Base-by-base conservation (phyloP, 768 basidiomycete genomes). In the Austroboletus eburneus region DNA sequence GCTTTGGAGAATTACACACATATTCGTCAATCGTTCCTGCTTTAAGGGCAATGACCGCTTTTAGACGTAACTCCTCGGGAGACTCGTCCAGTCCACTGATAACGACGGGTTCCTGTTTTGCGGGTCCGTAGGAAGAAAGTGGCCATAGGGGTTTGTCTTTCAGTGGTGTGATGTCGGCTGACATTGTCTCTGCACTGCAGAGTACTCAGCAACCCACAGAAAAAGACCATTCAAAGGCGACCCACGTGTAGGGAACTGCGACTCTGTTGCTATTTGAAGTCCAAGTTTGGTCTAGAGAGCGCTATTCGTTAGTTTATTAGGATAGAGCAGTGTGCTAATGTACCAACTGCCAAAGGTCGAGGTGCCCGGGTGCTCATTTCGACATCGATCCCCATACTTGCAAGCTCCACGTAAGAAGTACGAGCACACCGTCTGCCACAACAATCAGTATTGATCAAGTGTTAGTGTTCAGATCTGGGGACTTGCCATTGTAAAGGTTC, bases 131-230 rank as follows among this genome's bases (percentile, higher is more conserved):
- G 0, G 80, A 84, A 0, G 88, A 83, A 0, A 94, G 69, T 13
- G 85, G 84, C 85, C 87, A 96, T 12, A 74, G 36, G 0, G 91
- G 92, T 57, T 80, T 84, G 14, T 93, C 91, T 18, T 67, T 70
- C 18, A 62, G 58, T 3, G 67, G 68, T 1, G 76, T 78, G 8
- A 94, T 62, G 53, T 94, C 92, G 25, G 68, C 67, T n/a, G 60
- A 61, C 36, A 95, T 77, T 3, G 73, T 68, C 12, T 91, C 83
- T 17, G 69, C 59, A 22, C 90, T 92, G 55, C 16, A 22, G 32
- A 23, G 25, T 36, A 30, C 3, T 43, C 17, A 35, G 21, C 22
- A 7, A 16, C 45, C 14, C 1, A 5, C 8, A 30, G 21, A 4
- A 38, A 17, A 6, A 27, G 2, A 33, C 12, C 8, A 9, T 17